Base-by-base conservation (phyloP, 441 rosid species). In the Mallotus japonicus region DNA sequence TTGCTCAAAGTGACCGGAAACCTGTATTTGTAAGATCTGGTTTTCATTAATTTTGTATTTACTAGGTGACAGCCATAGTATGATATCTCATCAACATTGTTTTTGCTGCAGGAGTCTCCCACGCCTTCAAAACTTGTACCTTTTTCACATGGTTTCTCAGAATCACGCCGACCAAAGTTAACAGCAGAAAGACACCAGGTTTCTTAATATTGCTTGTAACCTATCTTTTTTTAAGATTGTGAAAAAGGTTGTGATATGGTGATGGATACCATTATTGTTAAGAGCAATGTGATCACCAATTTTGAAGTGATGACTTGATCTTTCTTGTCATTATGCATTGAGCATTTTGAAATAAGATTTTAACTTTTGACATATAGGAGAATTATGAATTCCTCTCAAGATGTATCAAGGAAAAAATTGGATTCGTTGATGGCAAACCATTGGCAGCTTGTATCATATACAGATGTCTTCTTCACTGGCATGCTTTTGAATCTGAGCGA, bases 381-480 rank as follows among this genome's bases (percentile, higher is more conserved):
- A 89, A 91, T 79, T 93, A 82, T 76, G 98, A 90, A 77, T 84
- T 93, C 79, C 92, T 95, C 47, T 92, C 97, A 50, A 88, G 83
- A 76, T 91, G 98, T 79, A 91, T 93, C 70, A 93, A 83, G 81
- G 99, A 93, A 85, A 84, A 87, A 77, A 73, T 89, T 79, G 98
- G 99, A 46, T 95, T 95, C 76, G 75, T 77, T 73, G 83, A 82
- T 84, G 93, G 92, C 61, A 95, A 90, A 83, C 99, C 98, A 34
- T 78, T 92, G 73, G 97, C 97, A 76, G 98, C 97, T 79, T 92
- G 97, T 82, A 83, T 93, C 67, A 87, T 92, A 73, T 93, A 88
- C 85, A 89, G 89, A 84, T 92, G 93, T 85, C 98, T 95, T 82
- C 87, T 86, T 80, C 92, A 89, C 70, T 93, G 99, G 99, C 99